Evolutionary conservation across 139 green algal genomes (phyloP).

Genomic region (Haematococcus sp.): DNA sequence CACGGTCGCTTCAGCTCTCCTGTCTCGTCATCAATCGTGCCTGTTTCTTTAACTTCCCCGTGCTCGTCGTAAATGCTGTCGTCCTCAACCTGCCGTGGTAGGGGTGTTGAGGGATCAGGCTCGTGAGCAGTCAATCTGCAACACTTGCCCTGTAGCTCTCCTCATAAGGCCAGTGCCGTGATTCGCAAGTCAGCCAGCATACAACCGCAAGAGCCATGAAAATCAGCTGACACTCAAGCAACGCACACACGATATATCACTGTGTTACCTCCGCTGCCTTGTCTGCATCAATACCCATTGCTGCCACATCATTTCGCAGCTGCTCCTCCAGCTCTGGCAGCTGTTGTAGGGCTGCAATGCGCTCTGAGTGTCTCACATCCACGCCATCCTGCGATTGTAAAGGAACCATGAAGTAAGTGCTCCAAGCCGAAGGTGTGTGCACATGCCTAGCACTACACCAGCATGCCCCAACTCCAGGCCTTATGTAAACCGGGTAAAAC

Average conservation of each 20-base stretch:
- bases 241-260: too few species aligned
- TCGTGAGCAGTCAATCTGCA: too few species aligned
- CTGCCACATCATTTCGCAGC: conserved; percentile 52
- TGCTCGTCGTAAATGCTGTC: conserved; percentile 57
- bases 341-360: conserved; percentile 60
- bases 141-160: too few species aligned
- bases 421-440: background rate
- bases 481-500: too few species aligned
- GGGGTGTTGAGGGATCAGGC: background rate
- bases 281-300: conserved; percentile 56
- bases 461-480: too few species aligned
- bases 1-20: conserved; percentile 76
- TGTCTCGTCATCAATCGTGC: conserved; percentile 54
- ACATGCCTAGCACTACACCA: too few species aligned
- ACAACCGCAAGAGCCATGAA: background rate
- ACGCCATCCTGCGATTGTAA: conserved; percentile 62
- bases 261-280: too few species aligned
- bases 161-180: too few species aligned
- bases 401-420: too few species aligned
- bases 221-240: too few species aligned
- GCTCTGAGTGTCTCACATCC: conserved; percentile 66
- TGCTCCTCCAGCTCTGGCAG: conserved; percentile 44
- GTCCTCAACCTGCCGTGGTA: conserved; percentile 55
- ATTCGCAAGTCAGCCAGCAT: too few species aligned
- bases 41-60: conserved; percentile 55